phyloP scores from a whole-genome alignment of 805 yeast genomes.

The Suhomyces vadensis region DNA sequence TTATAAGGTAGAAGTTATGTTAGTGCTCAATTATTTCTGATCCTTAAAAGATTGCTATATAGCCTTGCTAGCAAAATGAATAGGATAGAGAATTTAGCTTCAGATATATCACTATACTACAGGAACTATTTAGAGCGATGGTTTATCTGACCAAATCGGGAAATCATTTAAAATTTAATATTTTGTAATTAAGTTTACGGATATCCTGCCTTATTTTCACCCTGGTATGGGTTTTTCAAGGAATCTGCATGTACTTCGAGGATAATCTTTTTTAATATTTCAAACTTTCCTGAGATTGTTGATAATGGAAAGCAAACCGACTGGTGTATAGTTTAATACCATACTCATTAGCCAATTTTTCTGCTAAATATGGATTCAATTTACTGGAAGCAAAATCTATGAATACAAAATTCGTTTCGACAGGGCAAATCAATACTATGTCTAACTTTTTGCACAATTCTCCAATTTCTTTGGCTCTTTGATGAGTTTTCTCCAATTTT shows the following conservation, averaged over 20 bases:
- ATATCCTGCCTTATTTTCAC: background rate
- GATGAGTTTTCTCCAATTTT: constrained; percentile 34
- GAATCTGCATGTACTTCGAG: constrained; percentile 58
- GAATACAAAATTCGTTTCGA: constrained; percentile 44
- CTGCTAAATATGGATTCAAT: constrained; percentile 31
- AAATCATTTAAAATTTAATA: no score
- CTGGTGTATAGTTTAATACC: constrained; percentile 46
- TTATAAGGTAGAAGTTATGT: no score
- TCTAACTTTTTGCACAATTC: constrained; percentile 29
- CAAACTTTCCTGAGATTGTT: constrained; percentile 33
- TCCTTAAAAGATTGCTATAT: no score
- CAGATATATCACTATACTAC: no score
- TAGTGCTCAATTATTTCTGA: no score
- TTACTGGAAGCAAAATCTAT: constrained; percentile 34
- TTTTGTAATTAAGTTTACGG: no score
- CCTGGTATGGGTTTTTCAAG: constrained; percentile 46
- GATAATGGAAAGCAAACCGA: constrained; percentile 41
- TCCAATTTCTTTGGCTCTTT: constrained; percentile 36
- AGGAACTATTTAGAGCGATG: no score
- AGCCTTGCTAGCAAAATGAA: no score
- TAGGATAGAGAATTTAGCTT: no score
- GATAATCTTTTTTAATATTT: constrained; percentile 49
- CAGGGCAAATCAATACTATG: constrained; percentile 36
- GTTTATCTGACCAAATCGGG: no score
- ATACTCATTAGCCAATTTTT: constrained; percentile 55